These are phyloP conservation scores for Aspergillus proliferans DNA, from an alignment of 2,329 filamentous ascomycete species.

Conservation along the genomic window DNA sequence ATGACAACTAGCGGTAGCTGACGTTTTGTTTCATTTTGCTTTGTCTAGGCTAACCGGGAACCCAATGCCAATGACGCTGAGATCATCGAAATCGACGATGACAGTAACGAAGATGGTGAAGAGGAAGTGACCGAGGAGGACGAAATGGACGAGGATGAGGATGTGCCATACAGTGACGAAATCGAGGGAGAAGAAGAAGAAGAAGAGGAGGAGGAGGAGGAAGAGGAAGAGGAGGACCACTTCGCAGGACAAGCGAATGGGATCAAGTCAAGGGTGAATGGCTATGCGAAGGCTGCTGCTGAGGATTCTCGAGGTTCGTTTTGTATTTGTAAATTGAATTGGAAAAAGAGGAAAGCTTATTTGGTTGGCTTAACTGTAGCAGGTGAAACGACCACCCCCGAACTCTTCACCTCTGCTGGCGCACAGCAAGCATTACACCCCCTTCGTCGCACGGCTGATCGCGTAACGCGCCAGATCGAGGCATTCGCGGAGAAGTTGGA, in stretches of 20 bases:
- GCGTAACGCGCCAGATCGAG: conserved; percentile 75
- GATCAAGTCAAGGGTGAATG: conserved; percentile 14
- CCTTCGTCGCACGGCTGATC: conserved; percentile 59
- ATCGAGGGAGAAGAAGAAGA: conserved; percentile 21
- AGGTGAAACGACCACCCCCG: conserved; percentile 18
- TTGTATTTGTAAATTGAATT: neutral
- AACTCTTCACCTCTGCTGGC: conserved; percentile 41
- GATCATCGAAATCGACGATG: conserved; percentile 35
- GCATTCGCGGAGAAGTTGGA: conserved; percentile 79
- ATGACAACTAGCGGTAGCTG: conserved; percentile 6
- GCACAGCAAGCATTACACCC: conserved; percentile 51
- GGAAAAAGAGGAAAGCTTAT: conserved; percentile 7
- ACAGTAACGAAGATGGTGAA: conserved; percentile 20
- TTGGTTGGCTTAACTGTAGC: neutral
- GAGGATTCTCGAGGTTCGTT: conserved; percentile 10
- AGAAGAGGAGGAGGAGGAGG: conserved; percentile 24
- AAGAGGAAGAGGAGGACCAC: conserved; percentile 20
- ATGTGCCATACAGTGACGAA: conserved; percentile 15
- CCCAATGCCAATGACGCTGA: conserved; percentile 24
- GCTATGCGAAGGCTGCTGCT: conserved; percentile 2
- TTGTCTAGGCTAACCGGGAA: neutral
- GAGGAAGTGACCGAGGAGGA: conserved; percentile 20
- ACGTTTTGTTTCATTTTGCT: conserved; percentile 3
- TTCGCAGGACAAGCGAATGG: conserved; percentile 22
- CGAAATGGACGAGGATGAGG: conserved; percentile 18